A percentile compares a stretch with the other conserved stretches of the same genome.
Conservation (phyloP, 768 basidiomycete species). For the Lyophyllum atratum region DNA sequence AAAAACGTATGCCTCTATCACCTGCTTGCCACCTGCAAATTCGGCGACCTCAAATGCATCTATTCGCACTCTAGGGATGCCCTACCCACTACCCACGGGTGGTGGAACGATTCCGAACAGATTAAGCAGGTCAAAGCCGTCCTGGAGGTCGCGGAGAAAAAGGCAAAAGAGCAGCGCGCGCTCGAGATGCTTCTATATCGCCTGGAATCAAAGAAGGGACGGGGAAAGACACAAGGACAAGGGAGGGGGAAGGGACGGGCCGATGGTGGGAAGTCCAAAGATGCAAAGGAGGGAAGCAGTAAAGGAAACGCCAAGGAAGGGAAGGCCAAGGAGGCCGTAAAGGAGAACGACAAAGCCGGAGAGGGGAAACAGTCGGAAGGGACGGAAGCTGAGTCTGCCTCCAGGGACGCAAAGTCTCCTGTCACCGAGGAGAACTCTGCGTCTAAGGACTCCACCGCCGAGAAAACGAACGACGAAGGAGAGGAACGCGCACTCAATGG, state of each 20-base stretch:
- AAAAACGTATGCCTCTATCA: slow-evolving; percentile 51
- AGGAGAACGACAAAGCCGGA: background rate
- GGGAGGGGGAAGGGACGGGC: slow-evolving; percentile 10
- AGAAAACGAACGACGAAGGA: slow-evolving; percentile 2
- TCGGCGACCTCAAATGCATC: slow-evolving; percentile 34
- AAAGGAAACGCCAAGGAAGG: slow-evolving; percentile 1
- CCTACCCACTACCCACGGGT: slow-evolving; percentile 32
- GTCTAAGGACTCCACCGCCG: background rate
- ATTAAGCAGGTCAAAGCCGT: slow-evolving; percentile 19
- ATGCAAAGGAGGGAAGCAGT: background rate
- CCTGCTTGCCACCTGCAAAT: slow-evolving; percentile 41
- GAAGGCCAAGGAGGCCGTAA: background rate
- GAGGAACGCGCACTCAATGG: slow-evolving; percentile 23
- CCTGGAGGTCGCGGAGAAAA: slow-evolving; percentile 20
- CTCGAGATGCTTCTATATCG: slow-evolving; percentile 9
- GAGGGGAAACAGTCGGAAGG: background rate
- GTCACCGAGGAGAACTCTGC: background rate
- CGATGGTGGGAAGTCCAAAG: slow-evolving; percentile 2
- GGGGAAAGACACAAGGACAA: slow-evolving; percentile 15
- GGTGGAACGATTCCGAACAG: slow-evolving; percentile 33
- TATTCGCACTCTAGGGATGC: slow-evolving; percentile 41
- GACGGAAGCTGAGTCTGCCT: background rate
- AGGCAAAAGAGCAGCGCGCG: slow-evolving; percentile 18
- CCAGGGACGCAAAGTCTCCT: no score
- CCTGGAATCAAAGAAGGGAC: slow-evolving; percentile 9